Evolutionary conservation across 148 eudicot species (phyloP).

Genomic region (Spergularia bocconei): DNA sequence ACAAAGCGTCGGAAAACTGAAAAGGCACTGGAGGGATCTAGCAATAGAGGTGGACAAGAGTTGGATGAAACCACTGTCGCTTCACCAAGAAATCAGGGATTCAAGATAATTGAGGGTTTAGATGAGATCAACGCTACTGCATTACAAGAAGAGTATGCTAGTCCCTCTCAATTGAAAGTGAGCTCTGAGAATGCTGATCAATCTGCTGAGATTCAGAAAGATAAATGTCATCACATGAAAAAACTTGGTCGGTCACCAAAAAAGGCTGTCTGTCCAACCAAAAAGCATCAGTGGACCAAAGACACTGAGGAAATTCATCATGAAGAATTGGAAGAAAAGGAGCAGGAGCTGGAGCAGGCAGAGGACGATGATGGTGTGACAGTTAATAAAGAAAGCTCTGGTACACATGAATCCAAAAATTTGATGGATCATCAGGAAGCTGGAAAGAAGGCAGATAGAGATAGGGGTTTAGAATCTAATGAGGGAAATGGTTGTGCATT

Average conservation of each 20-base stretch:
- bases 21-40: background rate
- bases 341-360: background rate
- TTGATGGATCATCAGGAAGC: too few species aligned
- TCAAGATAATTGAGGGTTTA: background rate
- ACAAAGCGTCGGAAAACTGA: background rate
- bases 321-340: slow-evolving; percentile 11
- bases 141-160: slow-evolving; percentile 2
- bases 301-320: background rate
- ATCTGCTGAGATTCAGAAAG: slow-evolving; percentile 21
- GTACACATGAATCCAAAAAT: too few species aligned
- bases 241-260: slow-evolving; percentile 1
- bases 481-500: too few species aligned
- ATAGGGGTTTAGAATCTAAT: too few species aligned
- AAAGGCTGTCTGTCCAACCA: background rate
- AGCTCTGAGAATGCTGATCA: slow-evolving; percentile 8
- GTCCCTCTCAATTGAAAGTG: background rate
- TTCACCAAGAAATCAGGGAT: background rate
- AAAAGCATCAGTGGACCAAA: background rate
- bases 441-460: too few species aligned
- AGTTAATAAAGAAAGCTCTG: background rate
- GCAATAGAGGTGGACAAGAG: background rate
- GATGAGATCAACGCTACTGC: background rate
- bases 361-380: background rate
- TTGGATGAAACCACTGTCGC: background rate
- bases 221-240: slow-evolving; percentile 2